Percentiles rank a stretch among this genome's conserved stretches.
phyloP scores from a whole-genome alignment of 2,329 filamentous ascomycete genomes.

The Ophiosphaerella herpotricha region DNA sequence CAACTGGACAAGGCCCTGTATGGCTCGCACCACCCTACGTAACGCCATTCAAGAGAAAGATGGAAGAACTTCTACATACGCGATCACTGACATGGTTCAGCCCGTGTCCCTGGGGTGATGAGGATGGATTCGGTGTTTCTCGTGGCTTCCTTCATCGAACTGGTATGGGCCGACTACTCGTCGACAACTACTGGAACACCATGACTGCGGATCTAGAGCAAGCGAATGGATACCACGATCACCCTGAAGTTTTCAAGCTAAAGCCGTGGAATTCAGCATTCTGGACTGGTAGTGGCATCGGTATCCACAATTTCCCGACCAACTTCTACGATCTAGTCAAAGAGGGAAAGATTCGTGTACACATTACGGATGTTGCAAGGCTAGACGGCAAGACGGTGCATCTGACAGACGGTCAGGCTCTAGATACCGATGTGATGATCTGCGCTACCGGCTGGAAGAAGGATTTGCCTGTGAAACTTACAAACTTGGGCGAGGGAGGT shows the following conservation, averaged over 20 bases:
- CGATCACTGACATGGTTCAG: slow-evolving; percentile 72
- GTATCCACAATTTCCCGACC: slow-evolving; percentile 61
- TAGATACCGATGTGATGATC: slow-evolving; percentile 56
- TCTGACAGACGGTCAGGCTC: slow-evolving; percentile 49
- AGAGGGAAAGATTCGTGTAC: slow-evolving; percentile 56
- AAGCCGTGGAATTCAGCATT: slow-evolving; percentile 42
- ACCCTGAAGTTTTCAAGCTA: slow-evolving; percentile 39
- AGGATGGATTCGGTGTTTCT: slow-evolving; percentile 57
- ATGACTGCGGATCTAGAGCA: slow-evolving; percentile 45
- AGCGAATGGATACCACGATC: slow-evolving; percentile 47
- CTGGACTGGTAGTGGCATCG: slow-evolving; percentile 59
- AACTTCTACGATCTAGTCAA: slow-evolving; percentile 60
- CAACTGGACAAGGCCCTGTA: slow-evolving; percentile 58
- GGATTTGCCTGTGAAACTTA: slow-evolving; percentile 18
- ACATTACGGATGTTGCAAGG: slow-evolving; percentile 57
- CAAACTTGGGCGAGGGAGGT: background rate
- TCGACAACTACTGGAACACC: slow-evolving; percentile 59
- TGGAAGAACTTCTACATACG: slow-evolving; percentile 23
- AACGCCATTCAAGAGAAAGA: background rate
- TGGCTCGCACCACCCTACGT: slow-evolving; percentile 57
- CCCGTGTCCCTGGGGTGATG: slow-evolving; percentile 70
- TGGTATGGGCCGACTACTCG: slow-evolving; percentile 57
- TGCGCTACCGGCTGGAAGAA: slow-evolving; percentile 59
- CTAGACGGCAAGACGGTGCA: slow-evolving; percentile 53
- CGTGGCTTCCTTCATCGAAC: slow-evolving; percentile 59